These are phyloP conservation scores for Adenanthera pavonina DNA, from an alignment of 306 rosid species.

Conservation along the genomic window DNA sequence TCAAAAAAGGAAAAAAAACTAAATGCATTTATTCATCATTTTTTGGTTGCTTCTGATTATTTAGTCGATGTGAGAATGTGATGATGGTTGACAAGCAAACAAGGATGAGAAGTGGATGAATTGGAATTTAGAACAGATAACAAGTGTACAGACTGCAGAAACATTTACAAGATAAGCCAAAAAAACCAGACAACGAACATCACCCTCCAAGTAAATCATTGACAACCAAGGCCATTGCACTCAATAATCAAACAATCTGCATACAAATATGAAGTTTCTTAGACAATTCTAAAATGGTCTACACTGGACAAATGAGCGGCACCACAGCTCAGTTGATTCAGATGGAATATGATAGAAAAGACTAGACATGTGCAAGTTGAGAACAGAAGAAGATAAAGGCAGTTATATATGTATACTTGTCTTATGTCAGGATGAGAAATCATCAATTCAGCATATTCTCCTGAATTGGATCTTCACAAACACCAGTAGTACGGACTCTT, in stretches of 20 bases:
- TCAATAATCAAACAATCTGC: conserved; percentile 13
- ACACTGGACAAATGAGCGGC: conserved; percentile 3
- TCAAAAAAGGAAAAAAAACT: background rate
- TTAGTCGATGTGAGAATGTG: background rate
- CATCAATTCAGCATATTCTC: conserved; percentile 49
- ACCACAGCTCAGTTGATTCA: conserved; percentile 13
- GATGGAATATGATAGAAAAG: background rate
- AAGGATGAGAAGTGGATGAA: conserved; percentile 1
- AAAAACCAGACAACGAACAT: conserved; percentile 5
- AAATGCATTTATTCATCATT: background rate
- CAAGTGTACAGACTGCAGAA: background rate
- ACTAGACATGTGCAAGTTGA: conserved; percentile 8
- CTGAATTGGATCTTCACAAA: conserved; percentile 98
- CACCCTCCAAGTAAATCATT: conserved; percentile 3
- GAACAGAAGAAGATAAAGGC: conserved; percentile 31
- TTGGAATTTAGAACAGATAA: background rate
- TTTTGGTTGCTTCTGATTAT: background rate
- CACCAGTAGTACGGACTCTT: conserved; percentile 97
- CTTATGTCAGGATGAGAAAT: conserved; percentile 18
- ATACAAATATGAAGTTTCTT: background rate
- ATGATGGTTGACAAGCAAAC: conserved; percentile 11
- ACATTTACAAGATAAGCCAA: background rate
- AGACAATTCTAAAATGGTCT: background rate
- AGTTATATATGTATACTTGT: background rate
- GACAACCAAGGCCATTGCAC: background rate